phyloP scores from a whole-genome alignment of 2,329 filamentous ascomycete species.

The Xylaria sp. region DNA sequence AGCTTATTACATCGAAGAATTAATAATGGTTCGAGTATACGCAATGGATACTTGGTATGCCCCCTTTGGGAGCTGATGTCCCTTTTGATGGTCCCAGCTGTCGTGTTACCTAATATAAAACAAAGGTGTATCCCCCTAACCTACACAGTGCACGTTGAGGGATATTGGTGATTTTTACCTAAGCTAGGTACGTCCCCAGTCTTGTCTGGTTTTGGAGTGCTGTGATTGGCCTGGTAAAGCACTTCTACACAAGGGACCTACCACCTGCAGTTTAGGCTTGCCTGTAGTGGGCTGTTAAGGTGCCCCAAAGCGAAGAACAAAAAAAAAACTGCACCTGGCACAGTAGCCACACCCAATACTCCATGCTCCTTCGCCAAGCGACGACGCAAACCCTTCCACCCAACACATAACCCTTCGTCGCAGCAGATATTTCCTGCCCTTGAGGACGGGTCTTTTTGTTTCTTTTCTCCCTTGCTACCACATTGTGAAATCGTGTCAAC shows the following conservation, averaged over 20 bases:
- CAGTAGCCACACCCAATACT: conserved; percentile 13
- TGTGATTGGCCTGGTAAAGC: neutral
- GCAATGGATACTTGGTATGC: too few species aligned
- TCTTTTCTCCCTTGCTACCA: neutral
- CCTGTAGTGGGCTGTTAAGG: neutral
- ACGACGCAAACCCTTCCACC: conserved; percentile 19
- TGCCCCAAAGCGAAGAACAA: conserved; percentile 3
- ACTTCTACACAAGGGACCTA: neutral
- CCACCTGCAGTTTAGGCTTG: neutral
- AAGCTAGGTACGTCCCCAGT: too few species aligned
- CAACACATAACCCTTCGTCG: conserved; percentile 11
- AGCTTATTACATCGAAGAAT: too few species aligned
- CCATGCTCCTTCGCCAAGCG: conserved; percentile 21
- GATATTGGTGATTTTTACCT: too few species aligned
- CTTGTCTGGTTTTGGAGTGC: too few species aligned
- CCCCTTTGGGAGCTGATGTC: too few species aligned
- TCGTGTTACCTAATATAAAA: too few species aligned
- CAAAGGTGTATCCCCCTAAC: too few species aligned
- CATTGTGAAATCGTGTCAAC: neutral
- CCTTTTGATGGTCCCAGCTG: too few species aligned
- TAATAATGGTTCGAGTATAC: too few species aligned
- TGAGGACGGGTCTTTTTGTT: conserved; percentile 1
- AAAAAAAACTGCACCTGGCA: conserved; percentile 25
- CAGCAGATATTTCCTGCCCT: conserved; percentile 13
- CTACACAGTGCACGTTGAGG: too few species aligned